These are phyloP conservation scores for Cymbomonas tetramitiformis DNA, from an alignment of 139 green algal species.

Conservation along the genomic window DNA sequence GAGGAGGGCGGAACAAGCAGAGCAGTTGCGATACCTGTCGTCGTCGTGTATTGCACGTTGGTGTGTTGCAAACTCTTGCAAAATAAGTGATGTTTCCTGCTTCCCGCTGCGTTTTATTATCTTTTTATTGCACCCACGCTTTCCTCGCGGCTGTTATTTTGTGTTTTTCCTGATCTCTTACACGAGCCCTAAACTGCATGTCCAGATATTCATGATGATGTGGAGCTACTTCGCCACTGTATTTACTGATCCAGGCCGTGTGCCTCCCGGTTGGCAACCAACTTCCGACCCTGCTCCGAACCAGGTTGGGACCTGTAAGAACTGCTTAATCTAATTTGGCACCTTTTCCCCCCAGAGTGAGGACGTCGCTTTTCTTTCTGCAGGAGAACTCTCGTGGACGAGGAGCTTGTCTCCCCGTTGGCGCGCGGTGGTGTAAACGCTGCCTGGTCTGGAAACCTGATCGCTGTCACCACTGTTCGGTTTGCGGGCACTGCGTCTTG, in stretches of 20 bases:
- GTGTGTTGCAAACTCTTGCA: slow-evolving; percentile 12
- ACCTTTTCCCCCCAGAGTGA: too few species aligned
- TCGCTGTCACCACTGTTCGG: slow-evolving; percentile 76
- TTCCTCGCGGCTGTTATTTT: slow-evolving; percentile 31
- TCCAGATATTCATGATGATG: slow-evolving; percentile 55
- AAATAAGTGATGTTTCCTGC: too few species aligned
- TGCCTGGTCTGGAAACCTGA: slow-evolving; percentile 65
- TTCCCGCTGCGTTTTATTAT: too few species aligned
- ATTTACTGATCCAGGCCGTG: slow-evolving; percentile 55
- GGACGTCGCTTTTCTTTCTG: too few species aligned
- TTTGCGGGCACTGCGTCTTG: slow-evolving; percentile 72
- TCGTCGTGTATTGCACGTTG: slow-evolving; percentile 28
- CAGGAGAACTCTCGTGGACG: too few species aligned
- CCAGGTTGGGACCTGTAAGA: too few species aligned
- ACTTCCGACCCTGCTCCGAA: slow-evolving; percentile 31
- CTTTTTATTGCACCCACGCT: too few species aligned
- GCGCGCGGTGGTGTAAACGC: slow-evolving; percentile 26
- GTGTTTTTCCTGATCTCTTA: slow-evolving; percentile 6
- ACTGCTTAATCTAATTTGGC: too few species aligned
- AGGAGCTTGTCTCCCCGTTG: too few species aligned
- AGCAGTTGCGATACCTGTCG: too few species aligned
- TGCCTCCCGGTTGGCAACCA: slow-evolving; percentile 75
- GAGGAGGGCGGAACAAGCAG: too few species aligned
- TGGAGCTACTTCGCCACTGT: slow-evolving; percentile 82
- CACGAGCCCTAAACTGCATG: too few species aligned